Base-by-base conservation (phyloP, 2,329 filamentous ascomycete genomes). In the Trichothecium sympodiale region DNA sequence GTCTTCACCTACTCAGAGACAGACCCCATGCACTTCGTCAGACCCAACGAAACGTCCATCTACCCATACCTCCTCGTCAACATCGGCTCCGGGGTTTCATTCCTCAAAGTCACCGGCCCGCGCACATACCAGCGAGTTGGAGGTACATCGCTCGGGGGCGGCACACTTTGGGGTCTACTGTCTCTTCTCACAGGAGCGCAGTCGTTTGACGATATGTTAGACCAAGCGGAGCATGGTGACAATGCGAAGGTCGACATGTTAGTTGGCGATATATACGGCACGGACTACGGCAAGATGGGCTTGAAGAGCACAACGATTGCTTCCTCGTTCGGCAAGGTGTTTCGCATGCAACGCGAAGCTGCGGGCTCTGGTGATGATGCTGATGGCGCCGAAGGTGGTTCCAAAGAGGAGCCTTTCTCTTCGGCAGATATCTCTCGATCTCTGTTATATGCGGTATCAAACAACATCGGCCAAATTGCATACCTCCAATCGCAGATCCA, bases 61-160 rank as follows among this genome's bases (percentile, higher is more conserved):
- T 96, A 98, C 56, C 91, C 91, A 3, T 98, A 98, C 55, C 77
- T 98, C 30, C 77, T 98, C 20, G 91, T 98, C 51, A 98, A 98
- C 61, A 98, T 98, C 47, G 91, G 91, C 31, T 95, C 88, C 7
- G 91, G 91, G 35, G 91, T 98, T 5, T 91, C 83, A 29, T 94
- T 98, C 74, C 81, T 98, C 59, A 96, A 96, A 56, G 91, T 98
- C 7, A 93, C 84, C 0, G 89, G 88, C 0, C 88, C 87, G 1
- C 75, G 82, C 37, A 74, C 86, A 44, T 95, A 82, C 56, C 72
- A 93, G 58, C 84, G 91, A 49, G 89, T 98, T 8, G 91, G 91
- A 36, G 91, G 91, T 41, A 95, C 91, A 3, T 94, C 88, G 4
- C 73, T 98, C 0, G 91, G 91, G 25, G 91, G 91, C 31, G 91